A percentile compares a stretch with the other conserved stretches of the same genome.
Conservation (phyloP, 768 basidiomycete genomes). For the Macrocybe gigantea region DNA sequence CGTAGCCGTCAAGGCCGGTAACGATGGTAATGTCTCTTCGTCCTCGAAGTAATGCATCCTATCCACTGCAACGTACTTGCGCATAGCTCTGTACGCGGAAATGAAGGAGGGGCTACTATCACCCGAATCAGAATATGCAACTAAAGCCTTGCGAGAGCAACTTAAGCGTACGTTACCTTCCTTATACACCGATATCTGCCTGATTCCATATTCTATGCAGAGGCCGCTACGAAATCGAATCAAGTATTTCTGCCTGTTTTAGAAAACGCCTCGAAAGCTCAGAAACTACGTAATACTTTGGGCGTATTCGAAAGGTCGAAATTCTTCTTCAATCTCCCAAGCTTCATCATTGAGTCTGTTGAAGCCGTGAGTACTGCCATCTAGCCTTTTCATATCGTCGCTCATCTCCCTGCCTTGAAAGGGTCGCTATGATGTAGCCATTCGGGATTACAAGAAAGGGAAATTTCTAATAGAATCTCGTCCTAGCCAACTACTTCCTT, state of each 20-base stretch:
- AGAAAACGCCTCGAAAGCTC: constrained; percentile 92
- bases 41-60: neutral
- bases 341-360: constrained; percentile 81
- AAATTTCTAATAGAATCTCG: constrained; percentile 84
- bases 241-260: constrained; percentile 95
- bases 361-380: constrained; percentile 61
- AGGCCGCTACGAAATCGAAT: constrained; percentile 87
- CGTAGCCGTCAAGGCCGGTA: constrained; percentile 93
- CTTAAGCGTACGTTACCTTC: constrained; percentile 62
- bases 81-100: constrained; percentile 76
- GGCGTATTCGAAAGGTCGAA: constrained; percentile 95
- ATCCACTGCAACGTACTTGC: constrained; percentile 2
- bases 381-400: neutral
- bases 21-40: constrained; percentile 61
- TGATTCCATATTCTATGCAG: constrained; percentile 31
- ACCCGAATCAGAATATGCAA: constrained; percentile 73
- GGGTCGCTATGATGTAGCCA: constrained; percentile 91
- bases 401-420: constrained; percentile 22
- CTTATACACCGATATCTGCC: neutral
- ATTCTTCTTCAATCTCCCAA: constrained; percentile 98
- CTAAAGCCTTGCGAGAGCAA: constrained; percentile 75
- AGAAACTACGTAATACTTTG: constrained; percentile 86
- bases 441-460: constrained; percentile 97
- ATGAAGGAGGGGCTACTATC: constrained; percentile 89
- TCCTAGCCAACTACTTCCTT: constrained; percentile 79